Conservation (phyloP, 2,329 filamentous ascomycete species). For the Dryadomyces sulphureus region DNA sequence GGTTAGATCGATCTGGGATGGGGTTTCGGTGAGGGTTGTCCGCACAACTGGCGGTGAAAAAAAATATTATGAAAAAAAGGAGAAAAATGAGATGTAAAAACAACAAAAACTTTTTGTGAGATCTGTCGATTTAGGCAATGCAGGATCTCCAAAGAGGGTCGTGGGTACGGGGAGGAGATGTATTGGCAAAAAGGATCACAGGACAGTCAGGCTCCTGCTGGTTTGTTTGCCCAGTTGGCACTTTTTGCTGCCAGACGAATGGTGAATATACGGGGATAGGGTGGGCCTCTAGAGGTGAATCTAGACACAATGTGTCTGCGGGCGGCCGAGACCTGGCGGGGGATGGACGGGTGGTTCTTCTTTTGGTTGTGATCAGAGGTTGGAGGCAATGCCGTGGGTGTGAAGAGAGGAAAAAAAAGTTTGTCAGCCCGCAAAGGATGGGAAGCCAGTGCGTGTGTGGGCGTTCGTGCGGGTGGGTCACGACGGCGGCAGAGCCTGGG, state of each 20-base stretch:
- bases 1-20: slow-evolving; percentile 1
- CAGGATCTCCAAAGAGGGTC: not conserved
- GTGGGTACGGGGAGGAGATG: too few species aligned
- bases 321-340: not conserved
- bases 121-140: not conserved
- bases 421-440: not conserved
- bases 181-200: not conserved
- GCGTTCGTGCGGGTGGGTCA: slow-evolving; percentile 2
- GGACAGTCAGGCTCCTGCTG: too few species aligned
- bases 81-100: not conserved
- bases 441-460: slow-evolving; percentile 10
- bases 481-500: slow-evolving; percentile 33
- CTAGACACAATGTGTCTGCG: too few species aligned
- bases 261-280: not conserved
- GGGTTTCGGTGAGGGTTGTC: not conserved
- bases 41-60: slow-evolving; percentile 22
- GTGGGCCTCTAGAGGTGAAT: too few species aligned
- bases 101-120: too few species aligned
- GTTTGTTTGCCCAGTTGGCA: too few species aligned
- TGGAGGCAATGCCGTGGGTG: slow-evolving; percentile 16
- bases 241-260: too few species aligned
- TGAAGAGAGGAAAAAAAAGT: slow-evolving; percentile 2
- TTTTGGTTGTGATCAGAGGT: slow-evolving; percentile 18
- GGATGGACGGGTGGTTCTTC: not conserved
- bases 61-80: slow-evolving; percentile 9